phyloP scores from a whole-genome alignment of 2,329 filamentous ascomycete genomes.

The Stromatinia cepivora region DNA sequence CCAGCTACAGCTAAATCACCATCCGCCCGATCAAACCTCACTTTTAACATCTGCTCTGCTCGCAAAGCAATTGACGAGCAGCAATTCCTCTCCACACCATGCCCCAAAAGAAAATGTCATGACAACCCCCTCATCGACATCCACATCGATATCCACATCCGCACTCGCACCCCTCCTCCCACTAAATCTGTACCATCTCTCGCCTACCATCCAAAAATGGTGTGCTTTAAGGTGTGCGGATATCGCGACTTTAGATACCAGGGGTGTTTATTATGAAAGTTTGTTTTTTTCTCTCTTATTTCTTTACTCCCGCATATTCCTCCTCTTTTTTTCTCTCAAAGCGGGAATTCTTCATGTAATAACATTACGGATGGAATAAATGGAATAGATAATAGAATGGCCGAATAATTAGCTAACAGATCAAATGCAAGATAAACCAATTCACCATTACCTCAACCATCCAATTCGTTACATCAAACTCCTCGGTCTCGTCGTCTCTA shows the following conservation, averaged over 20 bases:
- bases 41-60: neutral
- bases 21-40: too few species aligned
- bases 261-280: conserved; percentile 56
- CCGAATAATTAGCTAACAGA: neutral
- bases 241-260: conserved; percentile 50
- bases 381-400: neutral
- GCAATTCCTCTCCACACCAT: neutral
- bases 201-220: conserved; percentile 61
- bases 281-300: conserved; percentile 25
- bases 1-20: neutral
- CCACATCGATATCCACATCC: conserved; percentile 25
- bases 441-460: conserved; percentile 69
- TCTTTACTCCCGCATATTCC: neutral
- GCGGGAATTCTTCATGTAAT: too few species aligned
- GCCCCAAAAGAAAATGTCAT: conserved; percentile 48
- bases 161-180: conserved; percentile 47
- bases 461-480: conserved; percentile 75
- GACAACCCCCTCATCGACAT: conserved; percentile 41
- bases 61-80: neutral
- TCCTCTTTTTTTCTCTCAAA: neutral
- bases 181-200: conserved; percentile 64
- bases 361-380: neutral
- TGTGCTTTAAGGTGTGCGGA: conserved; percentile 56
- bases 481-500: conserved; percentile 66
- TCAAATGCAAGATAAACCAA: conserved; percentile 50